Conservation (phyloP, 441 rosid genomes). For the Gossypium trilobum region DNA sequence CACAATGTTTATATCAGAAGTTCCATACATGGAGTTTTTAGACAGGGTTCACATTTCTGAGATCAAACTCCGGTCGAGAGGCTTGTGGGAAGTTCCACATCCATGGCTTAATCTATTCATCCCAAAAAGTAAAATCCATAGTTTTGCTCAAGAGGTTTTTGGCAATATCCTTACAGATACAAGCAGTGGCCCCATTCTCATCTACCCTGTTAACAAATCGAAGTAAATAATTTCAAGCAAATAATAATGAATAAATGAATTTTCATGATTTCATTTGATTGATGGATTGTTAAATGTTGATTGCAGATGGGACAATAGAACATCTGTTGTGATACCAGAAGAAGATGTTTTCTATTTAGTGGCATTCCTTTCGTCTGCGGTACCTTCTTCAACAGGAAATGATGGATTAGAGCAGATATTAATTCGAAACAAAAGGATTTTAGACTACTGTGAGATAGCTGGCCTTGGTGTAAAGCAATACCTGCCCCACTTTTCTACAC, state of each 20-base stretch:
- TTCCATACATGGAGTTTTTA: conserved; percentile 63
- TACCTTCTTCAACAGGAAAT: conserved; percentile 58
- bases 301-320: conserved; percentile 91
- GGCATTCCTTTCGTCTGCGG: conserved; percentile 85
- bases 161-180: conserved; percentile 70
- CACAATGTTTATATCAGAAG: conserved; percentile 68
- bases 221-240: conserved; percentile 39
- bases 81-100: conserved; percentile 95
- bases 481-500: conserved; percentile 71
- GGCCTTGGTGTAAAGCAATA: conserved; percentile 72
- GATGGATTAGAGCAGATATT: conserved; percentile 64
- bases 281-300: conserved; percentile 14
- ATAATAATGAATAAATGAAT: background rate
- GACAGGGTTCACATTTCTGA: conserved; percentile 87
- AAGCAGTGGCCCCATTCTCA: conserved; percentile 86
- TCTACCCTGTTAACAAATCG: conserved; percentile 83
- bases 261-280: conserved; percentile 7
- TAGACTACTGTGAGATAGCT: conserved; percentile 51
- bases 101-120: conserved; percentile 94
- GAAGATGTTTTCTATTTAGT: conserved; percentile 85
- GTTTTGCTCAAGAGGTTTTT: conserved; percentile 65
- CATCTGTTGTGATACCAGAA: conserved; percentile 70
- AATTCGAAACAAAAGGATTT: conserved; percentile 53
- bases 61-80: conserved; percentile 63
- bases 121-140: conserved; percentile 58